Evolutionary conservation across 305 asterid species (phyloP).

Genomic region (Withania somnifera): DNA sequence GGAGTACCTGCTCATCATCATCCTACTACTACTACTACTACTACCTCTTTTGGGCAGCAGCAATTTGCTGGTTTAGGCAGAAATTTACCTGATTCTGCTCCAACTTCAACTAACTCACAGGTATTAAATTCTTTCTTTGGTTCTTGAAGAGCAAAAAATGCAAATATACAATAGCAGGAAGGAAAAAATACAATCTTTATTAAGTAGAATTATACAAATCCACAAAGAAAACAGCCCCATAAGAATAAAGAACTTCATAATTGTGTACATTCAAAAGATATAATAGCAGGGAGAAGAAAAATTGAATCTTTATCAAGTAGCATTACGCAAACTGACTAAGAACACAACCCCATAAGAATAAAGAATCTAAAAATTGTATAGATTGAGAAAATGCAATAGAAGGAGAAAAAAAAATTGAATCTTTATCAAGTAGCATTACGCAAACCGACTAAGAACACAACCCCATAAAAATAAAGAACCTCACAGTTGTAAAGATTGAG

Average conservation of each 20-base stretch:
- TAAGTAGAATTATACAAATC: too few species aligned
- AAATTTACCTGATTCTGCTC: conserved; percentile 17
- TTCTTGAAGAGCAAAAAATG: too few species aligned
- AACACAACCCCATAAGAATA: background rate
- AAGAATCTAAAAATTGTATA: background rate
- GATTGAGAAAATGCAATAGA: background rate
- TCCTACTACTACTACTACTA: conserved; percentile 36
- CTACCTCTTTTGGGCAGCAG: conserved; percentile 52
- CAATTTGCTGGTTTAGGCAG: conserved; percentile 33
- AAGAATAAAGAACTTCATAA: background rate
- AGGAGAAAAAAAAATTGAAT: background rate
- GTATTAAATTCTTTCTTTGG: conserved; percentile 9
- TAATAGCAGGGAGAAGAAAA: background rate
- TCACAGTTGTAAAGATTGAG: background rate
- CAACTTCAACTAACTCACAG: conserved; percentile 37
- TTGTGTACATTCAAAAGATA: background rate
- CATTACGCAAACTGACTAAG: background rate
- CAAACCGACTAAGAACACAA: background rate
- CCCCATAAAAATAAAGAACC: background rate
- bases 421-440: background rate
- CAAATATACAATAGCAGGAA: too few species aligned
- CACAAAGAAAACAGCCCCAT: background rate
- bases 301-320: background rate
- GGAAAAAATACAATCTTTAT: too few species aligned
- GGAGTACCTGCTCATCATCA: conserved; percentile 80